Conservation (phyloP, 2,329 filamentous ascomycete genomes). For the Cercospora brassicicola region DNA sequence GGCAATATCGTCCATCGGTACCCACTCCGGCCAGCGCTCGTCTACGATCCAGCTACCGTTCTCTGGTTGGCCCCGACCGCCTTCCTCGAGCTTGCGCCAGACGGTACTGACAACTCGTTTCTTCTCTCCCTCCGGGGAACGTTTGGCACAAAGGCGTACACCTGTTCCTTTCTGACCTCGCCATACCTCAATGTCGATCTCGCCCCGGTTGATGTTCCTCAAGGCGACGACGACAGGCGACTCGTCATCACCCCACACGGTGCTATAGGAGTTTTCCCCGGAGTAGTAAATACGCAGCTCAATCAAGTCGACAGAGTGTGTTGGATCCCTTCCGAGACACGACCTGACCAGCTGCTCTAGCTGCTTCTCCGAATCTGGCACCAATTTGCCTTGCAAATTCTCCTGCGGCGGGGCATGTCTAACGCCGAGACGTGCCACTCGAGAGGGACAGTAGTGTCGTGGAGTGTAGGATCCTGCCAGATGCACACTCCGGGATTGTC, state of each 20-base stretch:
- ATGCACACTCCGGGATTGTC: slow-evolving; percentile 44
- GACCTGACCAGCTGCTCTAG: slow-evolving; percentile 39
- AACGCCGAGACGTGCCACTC: slow-evolving; percentile 24
- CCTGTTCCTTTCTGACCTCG: slow-evolving; percentile 38
- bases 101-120: slow-evolving; percentile 34
- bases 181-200: slow-evolving; percentile 41
- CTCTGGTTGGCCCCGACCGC: slow-evolving; percentile 28
- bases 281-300: slow-evolving; percentile 46
- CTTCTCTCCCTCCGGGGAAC: slow-evolving; percentile 9
- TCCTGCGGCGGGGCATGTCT: slow-evolving; percentile 2
- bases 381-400: slow-evolving; percentile 24
- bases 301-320: slow-evolving; percentile 35
- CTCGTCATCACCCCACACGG: slow-evolving; percentile 43
- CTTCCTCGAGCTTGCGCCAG: slow-evolving; percentile 37
- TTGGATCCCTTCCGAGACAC: slow-evolving; percentile 34
- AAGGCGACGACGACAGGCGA: slow-evolving; percentile 42
- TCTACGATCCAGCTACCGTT: slow-evolving; percentile 37
- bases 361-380: slow-evolving; percentile 32
- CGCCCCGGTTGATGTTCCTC: slow-evolving; percentile 41
- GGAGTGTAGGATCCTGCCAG: slow-evolving; percentile 43
- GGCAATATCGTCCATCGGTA: slow-evolving; percentile 17
- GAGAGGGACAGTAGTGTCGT: slow-evolving; percentile 21
- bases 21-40: slow-evolving; percentile 35
- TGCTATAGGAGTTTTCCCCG: slow-evolving; percentile 40
- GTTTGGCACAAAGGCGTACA: slow-evolving; percentile 32